A percentile compares a stretch with the other conserved stretches of the same genome.
phyloP scores from a whole-genome alignment of 2,329 filamentous ascomycete species.

The Cladophialophora psammophila region DNA sequence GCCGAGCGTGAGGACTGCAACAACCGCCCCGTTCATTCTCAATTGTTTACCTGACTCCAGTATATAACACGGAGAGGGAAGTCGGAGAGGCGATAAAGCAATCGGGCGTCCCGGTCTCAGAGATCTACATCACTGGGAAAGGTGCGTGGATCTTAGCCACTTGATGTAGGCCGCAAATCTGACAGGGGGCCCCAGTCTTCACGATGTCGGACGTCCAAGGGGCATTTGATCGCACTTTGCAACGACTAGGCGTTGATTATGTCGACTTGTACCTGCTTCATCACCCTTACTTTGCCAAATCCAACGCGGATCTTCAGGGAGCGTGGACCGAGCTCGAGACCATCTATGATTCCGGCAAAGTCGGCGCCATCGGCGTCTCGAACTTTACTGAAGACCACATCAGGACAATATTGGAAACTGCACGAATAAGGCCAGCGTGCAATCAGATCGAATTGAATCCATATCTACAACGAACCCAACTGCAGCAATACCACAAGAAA shows the following conservation, averaged over 20 bases:
- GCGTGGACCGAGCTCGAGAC: slow-evolving; percentile 60
- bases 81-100: slow-evolving; percentile 66
- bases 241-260: slow-evolving; percentile 70
- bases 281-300: slow-evolving; percentile 63
- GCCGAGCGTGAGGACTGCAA: slow-evolving; percentile 10
- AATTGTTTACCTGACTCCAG: slow-evolving; percentile 18
- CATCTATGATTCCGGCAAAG: slow-evolving; percentile 50
- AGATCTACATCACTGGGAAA: slow-evolving; percentile 73
- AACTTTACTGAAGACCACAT: slow-evolving; percentile 60
- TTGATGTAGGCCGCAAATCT: background rate
- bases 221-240: slow-evolving; percentile 66
- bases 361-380: slow-evolving; percentile 59
- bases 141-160: slow-evolving; percentile 48
- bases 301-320: slow-evolving; percentile 53
- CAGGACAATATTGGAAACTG: slow-evolving; percentile 54
- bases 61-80: slow-evolving; percentile 67
- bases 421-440: slow-evolving; percentile 54
- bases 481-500: slow-evolving; percentile 65
- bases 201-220: slow-evolving; percentile 60
- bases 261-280: slow-evolving; percentile 75
- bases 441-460: slow-evolving; percentile 63
- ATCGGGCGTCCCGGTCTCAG: slow-evolving; percentile 67
- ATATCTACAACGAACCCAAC: slow-evolving; percentile 69
- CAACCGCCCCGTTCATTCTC: no score
- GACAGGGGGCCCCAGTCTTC: slow-evolving; percentile 53